phyloP scores from a whole-genome alignment of 495 filamentous ascomycete species.

The Aspergillus ostianus region DNA sequence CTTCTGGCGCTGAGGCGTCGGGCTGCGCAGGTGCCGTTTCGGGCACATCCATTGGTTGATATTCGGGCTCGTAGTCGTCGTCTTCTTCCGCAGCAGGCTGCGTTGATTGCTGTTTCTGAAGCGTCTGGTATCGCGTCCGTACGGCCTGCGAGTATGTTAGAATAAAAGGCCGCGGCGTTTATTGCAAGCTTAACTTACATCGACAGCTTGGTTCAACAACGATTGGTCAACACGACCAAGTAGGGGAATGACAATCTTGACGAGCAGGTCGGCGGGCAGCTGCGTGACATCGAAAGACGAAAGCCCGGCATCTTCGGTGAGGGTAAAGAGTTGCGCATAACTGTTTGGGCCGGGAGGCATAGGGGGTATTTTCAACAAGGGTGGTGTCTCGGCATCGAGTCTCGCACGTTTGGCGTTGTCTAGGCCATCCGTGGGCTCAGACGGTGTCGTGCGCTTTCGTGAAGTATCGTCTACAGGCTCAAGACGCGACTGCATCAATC shows the following conservation, averaged over 20 bases:
- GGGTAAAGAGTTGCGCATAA: constrained; percentile 76
- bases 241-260: constrained; percentile 72
- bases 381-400: constrained; percentile 53
- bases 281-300: constrained; percentile 79
- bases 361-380: constrained; percentile 58
- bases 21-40: constrained; percentile 72
- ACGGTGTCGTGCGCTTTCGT: constrained; percentile 71
- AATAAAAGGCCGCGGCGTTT: constrained; percentile 2
- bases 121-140: constrained; percentile 44
- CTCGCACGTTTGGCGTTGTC: constrained; percentile 70
- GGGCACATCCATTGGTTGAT: constrained; percentile 66
- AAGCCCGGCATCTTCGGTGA: constrained; percentile 70
- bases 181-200: constrained; percentile 39
- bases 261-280: constrained; percentile 68
- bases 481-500: constrained; percentile 66
- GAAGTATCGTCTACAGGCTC: constrained; percentile 71
- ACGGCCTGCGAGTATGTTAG: constrained; percentile 42
- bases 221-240: constrained; percentile 61
- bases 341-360: constrained; percentile 71
- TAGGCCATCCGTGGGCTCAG: constrained; percentile 64
- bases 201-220: constrained; percentile 65
- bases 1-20: constrained; percentile 58
- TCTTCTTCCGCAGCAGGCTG: constrained; percentile 65
- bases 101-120: constrained; percentile 43
- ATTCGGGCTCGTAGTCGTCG: constrained; percentile 86